Evolutionary conservation across 2,329 filamentous ascomycete genomes (phyloP), one percentile per base, ranked within the genome.

Genomic region (Aspergillus sp.): DNA sequence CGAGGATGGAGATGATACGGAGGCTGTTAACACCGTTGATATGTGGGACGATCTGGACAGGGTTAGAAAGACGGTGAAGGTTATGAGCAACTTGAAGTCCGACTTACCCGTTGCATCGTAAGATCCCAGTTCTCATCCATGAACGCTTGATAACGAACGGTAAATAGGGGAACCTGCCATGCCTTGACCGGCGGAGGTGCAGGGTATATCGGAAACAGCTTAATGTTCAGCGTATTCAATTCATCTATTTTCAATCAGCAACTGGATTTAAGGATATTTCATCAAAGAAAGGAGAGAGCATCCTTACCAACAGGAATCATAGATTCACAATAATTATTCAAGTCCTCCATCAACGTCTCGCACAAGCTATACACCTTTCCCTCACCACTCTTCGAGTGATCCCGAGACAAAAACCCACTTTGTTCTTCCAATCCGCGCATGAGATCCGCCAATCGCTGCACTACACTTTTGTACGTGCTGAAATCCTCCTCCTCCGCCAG

Each of bases 311-410:
- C 91, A 0, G 90, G 90, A 59, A 96, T 95, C 90, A 95, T 95
- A 75, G 90, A 95, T 71, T 98, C 93, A 61, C 88, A 90, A 61
- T 96, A 98, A 58, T 94, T 94, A 62, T 97, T 96, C 54, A 98
- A 64, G 63, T 98, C 90, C 68, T 96, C 90, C 54, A 97, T 76
- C 53, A 98, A 70, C 53, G 86, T 88, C 71, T 91, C 87, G 59
- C 95, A 94, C 4, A 85, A 79, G 73, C 66, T 88, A 70, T 72
- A 85, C 40, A 77, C 76, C 62, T 76, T 69, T 44, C 76, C 61
- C 54, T 74, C 69, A 10, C 69, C 65, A 9, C 71, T 67, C 31
- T 68, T 67, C 30, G 70, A 67, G 10, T 65, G 64, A 39, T 73
- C 71, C 41, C 60, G 59, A 4, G 69, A 73, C 44, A 98, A 67